Evolutionary conservation across 108 stramenopile genomes (phyloP), one percentile per base, ranked within the genome.

Genomic region (Ochromonas danica): DNA sequence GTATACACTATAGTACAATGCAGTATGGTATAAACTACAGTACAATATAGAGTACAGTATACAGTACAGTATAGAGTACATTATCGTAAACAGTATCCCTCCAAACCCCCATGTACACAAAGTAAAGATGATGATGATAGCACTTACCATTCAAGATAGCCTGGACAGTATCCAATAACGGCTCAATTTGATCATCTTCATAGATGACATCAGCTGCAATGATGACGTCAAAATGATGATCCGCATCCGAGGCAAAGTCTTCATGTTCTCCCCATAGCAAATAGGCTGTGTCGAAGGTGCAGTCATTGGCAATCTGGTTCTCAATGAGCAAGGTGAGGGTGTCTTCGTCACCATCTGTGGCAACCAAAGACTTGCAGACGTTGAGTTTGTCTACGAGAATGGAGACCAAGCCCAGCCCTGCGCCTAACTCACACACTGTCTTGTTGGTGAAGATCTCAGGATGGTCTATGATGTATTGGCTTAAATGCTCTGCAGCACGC

Each of bases 121-220:
- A n/a, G n/a, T 22, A 57, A 22, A 57, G 17, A 57, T 10, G 22
- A 10, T 17, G 51, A 57, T 22, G 22, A 22, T 35, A 6, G 31
- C 31, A 31, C 30, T 67, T 67, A 67, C 63, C 33, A 10, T 67
- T 22, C 63, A 67, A 31, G 31, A 67, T 67, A 22, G 33, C 33
- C 17, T 6, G 6, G 10, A 36, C 63, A 28, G 63, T 67, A 6
- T 3, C 25, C 6, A 67, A 35, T 36, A 67, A 67, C 31, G 63
- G 63, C 63, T 14, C 33, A 28, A 67, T 25, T 67, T 67, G 63
- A 10, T 67, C 63, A 10, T 31, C 63, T 67, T 67, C 63, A 36
- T 67, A 67, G 25, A 67, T 67, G 30, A 67, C 63, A 36, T 67
- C 63, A 36, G 63, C 63, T 25, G 63, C 63, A 6, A 67, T 28